phyloP scores from a whole-genome alignment of 345 rosid genomes.

The Noccaea caerulescens region DNA sequence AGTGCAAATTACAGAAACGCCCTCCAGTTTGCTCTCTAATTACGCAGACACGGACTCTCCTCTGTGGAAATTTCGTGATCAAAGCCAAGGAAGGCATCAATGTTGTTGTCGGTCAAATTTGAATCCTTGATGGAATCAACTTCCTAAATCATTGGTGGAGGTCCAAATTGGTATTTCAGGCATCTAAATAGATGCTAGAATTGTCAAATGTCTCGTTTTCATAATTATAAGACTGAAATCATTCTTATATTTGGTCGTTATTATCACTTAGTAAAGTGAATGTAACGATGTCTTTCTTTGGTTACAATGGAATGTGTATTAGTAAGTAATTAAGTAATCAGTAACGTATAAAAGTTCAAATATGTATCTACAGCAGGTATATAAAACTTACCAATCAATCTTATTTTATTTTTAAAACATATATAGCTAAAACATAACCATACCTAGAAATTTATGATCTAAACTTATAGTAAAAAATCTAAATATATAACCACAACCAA shows the following conservation, averaged over 20 bases:
- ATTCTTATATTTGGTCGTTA: background rate
- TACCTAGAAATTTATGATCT: too few relatives aligned
- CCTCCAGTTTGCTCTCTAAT: constrained; percentile 24
- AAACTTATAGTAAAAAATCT: too few relatives aligned
- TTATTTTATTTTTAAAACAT: too few relatives aligned
- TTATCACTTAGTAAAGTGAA: background rate
- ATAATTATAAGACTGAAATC: background rate
- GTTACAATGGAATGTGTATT: too few relatives aligned
- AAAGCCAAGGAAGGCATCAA: constrained; percentile 2
- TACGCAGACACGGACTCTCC: constrained; percentile 19
- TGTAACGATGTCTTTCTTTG: background rate
- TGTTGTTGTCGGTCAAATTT: constrained; percentile 39
- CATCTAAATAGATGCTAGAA: constrained; percentile 18
- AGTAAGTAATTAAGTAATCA: too few relatives aligned
- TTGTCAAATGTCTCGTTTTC: constrained; percentile 27
- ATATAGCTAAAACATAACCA: too few relatives aligned
- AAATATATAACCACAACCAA: too few relatives aligned
- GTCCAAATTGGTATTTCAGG: constrained; percentile 15
- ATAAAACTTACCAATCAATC: too few relatives aligned
- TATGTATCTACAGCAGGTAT: too few relatives aligned
- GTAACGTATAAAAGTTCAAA: too few relatives aligned
- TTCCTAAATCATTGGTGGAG: constrained; percentile 24
- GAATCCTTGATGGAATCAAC: constrained; percentile 1
- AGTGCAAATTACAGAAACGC: background rate
- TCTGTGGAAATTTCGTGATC: constrained; percentile 34